Evolutionary conservation across 106 monocot species (phyloP).

Genomic region (Dendrobium huoshanense): DNA sequence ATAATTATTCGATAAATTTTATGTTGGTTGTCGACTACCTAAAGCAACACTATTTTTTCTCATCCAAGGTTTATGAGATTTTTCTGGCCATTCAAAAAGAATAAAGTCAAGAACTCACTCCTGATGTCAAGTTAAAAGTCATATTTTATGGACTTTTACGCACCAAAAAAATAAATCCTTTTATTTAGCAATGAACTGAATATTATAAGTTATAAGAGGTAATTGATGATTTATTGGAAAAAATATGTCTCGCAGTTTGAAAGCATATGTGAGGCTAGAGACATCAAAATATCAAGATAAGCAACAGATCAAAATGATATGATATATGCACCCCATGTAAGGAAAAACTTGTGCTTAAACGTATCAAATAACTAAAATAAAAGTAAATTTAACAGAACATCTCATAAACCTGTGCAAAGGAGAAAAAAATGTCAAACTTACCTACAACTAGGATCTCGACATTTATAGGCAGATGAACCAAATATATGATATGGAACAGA

Average conservation of each 20-base stretch:
- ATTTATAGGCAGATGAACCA: slow-evolving; percentile 90
- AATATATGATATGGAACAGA: slow-evolving; percentile 94
- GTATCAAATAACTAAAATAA: not conserved
- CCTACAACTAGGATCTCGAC: slow-evolving; percentile 75
- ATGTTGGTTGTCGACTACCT: no score
- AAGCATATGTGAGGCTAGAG: not conserved
- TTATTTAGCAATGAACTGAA: no score
- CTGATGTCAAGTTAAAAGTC: no score
- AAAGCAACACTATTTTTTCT: no score
- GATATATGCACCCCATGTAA: not conserved
- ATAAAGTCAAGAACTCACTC: no score
- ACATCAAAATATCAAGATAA: not conserved
- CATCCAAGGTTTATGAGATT: no score
- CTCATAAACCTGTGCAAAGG: not conserved
- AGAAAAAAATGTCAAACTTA: slow-evolving; percentile 15
- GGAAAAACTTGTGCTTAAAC: not conserved
- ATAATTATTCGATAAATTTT: no score
- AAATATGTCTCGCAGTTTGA: not conserved
- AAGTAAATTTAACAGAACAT: not conserved
- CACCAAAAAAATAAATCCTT: no score
- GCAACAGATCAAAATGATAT: not conserved
- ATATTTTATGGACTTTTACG: no score
- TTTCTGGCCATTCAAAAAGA: no score
- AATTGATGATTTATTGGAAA: not conserved
- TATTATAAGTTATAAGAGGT: no score